phyloP scores from a whole-genome alignment of 1,284 basidiomycete species.

The Tetrapyrgos nigripes region DNA sequence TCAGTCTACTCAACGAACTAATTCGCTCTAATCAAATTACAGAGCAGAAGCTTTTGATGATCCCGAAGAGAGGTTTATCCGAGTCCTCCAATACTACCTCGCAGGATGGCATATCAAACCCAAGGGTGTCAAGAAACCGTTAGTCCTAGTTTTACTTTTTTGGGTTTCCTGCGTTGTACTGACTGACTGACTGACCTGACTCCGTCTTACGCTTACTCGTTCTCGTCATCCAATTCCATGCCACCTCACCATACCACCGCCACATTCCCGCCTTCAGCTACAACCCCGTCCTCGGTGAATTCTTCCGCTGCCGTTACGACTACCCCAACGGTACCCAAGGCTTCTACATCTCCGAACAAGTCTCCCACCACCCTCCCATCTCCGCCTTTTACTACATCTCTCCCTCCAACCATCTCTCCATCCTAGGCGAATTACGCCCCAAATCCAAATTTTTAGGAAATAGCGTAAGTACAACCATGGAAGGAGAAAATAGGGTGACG shows the following conservation, averaged over 20 bases:
- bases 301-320: constrained; percentile 96
- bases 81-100: constrained; percentile 93
- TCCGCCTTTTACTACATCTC: constrained; percentile 98
- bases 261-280: constrained; percentile 62
- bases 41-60: constrained; percentile 81
- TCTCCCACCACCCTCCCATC: constrained; percentile 94
- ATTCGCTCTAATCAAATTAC: constrained; percentile 16
- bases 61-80: constrained; percentile 91
- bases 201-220: constrained; percentile 7
- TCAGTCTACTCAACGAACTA: constrained; percentile 13
- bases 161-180: constrained; percentile 1
- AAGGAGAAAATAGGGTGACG: constrained; percentile 90
- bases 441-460: constrained; percentile 98
- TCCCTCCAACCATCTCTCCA: constrained; percentile 83
- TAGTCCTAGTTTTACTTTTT: constrained; percentile 46
- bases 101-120: constrained; percentile 99
- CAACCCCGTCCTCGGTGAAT: constrained; percentile 97
- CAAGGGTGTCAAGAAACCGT: constrained; percentile 99
- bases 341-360: constrained; percentile 98
- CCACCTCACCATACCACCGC: constrained; percentile 7
- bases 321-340: constrained; percentile 92
- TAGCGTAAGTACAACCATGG: constrained; percentile 94
- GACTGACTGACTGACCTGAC: constrained; percentile 15
- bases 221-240: constrained; percentile 22
- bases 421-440: constrained; percentile 94